Percentiles rank a stretch among this genome's conserved stretches.
These are phyloP conservation scores for Amaranthus palmeri DNA, from an alignment of 148 eudicot species.

Conservation along the genomic window DNA sequence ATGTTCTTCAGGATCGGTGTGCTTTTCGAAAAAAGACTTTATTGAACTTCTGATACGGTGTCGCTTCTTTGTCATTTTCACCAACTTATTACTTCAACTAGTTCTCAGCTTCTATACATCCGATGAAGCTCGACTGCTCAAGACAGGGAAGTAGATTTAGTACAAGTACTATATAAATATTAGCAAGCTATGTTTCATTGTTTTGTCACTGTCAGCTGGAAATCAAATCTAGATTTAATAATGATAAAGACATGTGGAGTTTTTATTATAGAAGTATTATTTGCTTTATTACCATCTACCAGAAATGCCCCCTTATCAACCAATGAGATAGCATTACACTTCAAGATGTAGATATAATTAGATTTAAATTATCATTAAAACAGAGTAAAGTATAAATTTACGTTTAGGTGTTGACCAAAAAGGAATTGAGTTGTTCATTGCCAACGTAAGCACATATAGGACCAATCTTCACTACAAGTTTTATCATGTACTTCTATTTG, in stretches of 20 bases:
- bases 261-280: too few species aligned
- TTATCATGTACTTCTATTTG: too few species aligned
- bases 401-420: slow-evolving; percentile 9
- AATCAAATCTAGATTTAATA: background rate
- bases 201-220: slow-evolving; percentile 10
- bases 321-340: background rate
- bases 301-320: too few species aligned
- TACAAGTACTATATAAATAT: background rate
- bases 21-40: slow-evolving; percentile 52
- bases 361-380: background rate
- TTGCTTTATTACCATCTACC: too few species aligned
- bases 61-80: slow-evolving; percentile 46
- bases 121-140: background rate
- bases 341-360: background rate
- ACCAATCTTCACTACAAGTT: background rate
- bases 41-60: slow-evolving; percentile 39
- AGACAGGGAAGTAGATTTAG: slow-evolving; percentile 1
- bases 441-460: slow-evolving; percentile 1
- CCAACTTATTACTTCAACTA: slow-evolving; percentile 4
- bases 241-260: too few species aligned
- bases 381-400: background rate
- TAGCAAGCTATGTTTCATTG: background rate
- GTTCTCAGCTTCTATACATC: slow-evolving; percentile 11
- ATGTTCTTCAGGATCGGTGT: slow-evolving; percentile 58
- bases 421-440: slow-evolving; percentile 1